A percentile compares a stretch with the other conserved stretches of the same genome.
These are phyloP conservation scores for Solanum appendiculatum DNA, from an alignment of 257 asterid genomes.

Conservation along the genomic window DNA sequence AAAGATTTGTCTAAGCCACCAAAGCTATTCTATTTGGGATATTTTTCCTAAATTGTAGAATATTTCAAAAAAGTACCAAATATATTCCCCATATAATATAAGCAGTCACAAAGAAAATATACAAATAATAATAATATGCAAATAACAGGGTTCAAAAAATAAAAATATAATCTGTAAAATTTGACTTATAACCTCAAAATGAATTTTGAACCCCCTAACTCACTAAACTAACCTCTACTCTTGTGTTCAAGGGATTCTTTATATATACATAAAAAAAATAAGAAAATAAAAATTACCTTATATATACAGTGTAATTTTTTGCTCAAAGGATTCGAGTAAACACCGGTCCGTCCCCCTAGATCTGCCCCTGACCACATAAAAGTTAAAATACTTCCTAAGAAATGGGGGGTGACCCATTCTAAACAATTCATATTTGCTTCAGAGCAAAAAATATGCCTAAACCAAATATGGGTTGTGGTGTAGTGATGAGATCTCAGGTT, in stretches of 20 bases:
- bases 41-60: not conserved
- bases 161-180: no score
- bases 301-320: not conserved
- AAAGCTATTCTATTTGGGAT: not conserved
- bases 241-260: no score
- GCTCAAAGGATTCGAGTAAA: not conserved
- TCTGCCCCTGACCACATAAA: not conserved
- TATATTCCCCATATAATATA: not conserved
- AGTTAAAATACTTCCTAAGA: not conserved
- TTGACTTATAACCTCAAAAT: no score
- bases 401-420: not conserved
- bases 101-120: not conserved
- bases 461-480: no score
- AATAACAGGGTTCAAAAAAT: not conserved
- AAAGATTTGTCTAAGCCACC: not conserved
- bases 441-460: no score
- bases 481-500: no score
- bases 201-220: no score
- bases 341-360: not conserved
- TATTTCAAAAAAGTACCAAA: not conserved
- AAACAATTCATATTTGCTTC: no score
- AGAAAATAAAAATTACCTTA: no score
- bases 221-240: no score
- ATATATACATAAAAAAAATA: no score
- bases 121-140: not conserved